A percentile compares a stretch with the other conserved stretches of the same genome.
Evolutionary conservation across 306 rosid genomes (phyloP).

Genomic region (Gastrolobium villosum): DNA sequence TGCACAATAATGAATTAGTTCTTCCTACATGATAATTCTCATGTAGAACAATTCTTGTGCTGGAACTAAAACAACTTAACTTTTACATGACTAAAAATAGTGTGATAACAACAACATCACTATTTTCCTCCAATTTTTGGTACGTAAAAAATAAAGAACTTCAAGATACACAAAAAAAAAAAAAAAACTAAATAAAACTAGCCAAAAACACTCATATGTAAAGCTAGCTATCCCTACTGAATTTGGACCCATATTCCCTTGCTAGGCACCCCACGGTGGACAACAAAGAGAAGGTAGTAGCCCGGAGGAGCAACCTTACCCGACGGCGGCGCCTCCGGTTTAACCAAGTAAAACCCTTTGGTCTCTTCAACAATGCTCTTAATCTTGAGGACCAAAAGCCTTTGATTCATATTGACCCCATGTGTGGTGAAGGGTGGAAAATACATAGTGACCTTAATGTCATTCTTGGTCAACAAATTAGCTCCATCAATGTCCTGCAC

Average conservation of each 20-base stretch:
- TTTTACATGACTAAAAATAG: not conserved
- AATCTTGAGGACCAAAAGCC: slow-evolving; percentile 57
- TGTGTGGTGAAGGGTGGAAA: slow-evolving; percentile 94
- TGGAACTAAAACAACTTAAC: not conserved
- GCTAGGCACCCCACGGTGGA: slow-evolving; percentile 84
- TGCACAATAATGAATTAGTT: not conserved
- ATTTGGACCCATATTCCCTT: slow-evolving; percentile 72
- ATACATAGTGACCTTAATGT: slow-evolving; percentile 67
- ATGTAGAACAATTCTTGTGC: not conserved
- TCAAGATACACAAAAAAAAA: not conserved
- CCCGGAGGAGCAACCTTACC: slow-evolving; percentile 77
- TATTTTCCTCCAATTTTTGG: slow-evolving; percentile 5
- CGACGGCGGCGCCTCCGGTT: slow-evolving; percentile 56
- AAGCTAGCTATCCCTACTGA: not conserved
- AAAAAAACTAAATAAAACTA: too few species aligned
- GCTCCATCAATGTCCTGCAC: not conserved
- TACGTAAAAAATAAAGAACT: not conserved
- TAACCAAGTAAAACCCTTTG: slow-evolving; percentile 10
- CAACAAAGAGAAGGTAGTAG: slow-evolving; percentile 70
- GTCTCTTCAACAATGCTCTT: not conserved
- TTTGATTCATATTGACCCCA: slow-evolving; percentile 83
- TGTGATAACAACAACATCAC: not conserved
- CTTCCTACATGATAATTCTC: not conserved
- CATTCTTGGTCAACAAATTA: not conserved
- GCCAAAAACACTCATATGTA: not conserved